phyloP scores from a whole-genome alignment of 345 rosid species.

The Camelina neglecta region DNA sequence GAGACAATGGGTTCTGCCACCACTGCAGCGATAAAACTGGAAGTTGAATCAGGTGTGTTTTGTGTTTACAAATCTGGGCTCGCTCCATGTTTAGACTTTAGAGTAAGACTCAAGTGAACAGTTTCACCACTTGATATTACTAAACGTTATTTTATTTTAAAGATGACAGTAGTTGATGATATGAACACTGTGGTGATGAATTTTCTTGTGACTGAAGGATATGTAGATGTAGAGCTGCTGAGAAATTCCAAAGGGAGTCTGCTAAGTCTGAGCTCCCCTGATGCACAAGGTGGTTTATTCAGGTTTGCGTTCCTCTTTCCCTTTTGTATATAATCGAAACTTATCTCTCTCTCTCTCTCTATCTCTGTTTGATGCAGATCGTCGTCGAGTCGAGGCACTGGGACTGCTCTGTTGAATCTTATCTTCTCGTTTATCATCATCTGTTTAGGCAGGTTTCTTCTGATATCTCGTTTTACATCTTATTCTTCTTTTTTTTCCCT shows the following conservation, averaged over 20 bases:
- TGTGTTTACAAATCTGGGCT: conserved; percentile 18
- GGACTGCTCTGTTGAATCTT: no score
- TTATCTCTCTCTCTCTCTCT: no score
- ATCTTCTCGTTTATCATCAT: no score
- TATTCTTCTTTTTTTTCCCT: no score
- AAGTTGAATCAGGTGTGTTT: conserved; percentile 70
- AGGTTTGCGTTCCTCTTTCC: no score
- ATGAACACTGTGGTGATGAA: conserved; percentile 98
- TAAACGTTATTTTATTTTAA: conserved; percentile 16
- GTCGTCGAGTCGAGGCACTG: no score
- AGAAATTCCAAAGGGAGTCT: conserved; percentile 86
- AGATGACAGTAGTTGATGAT: conserved; percentile 98
- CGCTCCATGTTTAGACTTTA: background rate
- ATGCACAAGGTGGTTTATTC: no score
- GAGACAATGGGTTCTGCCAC: conserved; percentile 99
- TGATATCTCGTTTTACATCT: no score
- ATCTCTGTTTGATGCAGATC: no score
- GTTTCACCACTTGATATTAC: conserved; percentile 5
- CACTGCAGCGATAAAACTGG: conserved; percentile 99
- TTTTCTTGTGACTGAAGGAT: conserved; percentile 96
- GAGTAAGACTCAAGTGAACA: conserved; percentile 7
- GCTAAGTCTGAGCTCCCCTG: conserved; percentile 23
- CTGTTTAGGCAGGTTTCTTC: no score
- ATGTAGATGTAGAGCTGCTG: conserved; percentile 93
- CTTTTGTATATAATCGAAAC: no score